Evolutionary conservation across 164 flowering plant species (phyloP).

Genomic region (Aristolochia contorta): DNA sequence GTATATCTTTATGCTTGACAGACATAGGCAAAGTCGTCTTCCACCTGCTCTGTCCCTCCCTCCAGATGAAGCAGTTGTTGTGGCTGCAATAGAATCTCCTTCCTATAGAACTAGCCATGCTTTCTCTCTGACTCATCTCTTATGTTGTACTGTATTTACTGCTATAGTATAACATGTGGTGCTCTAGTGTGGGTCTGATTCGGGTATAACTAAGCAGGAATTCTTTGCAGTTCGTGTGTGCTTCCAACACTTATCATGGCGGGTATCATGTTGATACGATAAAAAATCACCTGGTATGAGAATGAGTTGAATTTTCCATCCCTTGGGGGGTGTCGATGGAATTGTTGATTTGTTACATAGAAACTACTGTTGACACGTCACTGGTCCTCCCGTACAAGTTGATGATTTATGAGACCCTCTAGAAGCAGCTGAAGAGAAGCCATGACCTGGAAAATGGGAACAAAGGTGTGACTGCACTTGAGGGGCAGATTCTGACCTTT

Average conservation of each 20-base stretch:
- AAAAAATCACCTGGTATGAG: background rate
- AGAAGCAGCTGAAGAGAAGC: conserved; percentile 70
- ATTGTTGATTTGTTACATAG: background rate
- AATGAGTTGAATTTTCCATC: conserved; percentile 7
- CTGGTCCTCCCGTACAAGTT: conserved; percentile 94
- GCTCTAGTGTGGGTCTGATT: no score
- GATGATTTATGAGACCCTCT: conserved; percentile 89
- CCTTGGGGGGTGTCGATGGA: background rate
- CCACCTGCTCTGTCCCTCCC: conserved; percentile 9
- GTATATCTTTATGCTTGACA: conserved; percentile 21
- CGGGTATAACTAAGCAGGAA: background rate
- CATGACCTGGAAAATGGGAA: conserved; percentile 35
- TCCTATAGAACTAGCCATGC: conserved; percentile 69
- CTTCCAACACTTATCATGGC: conserved; percentile 92
- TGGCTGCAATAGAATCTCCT: conserved; percentile 48
- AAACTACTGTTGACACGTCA: conserved; percentile 47
- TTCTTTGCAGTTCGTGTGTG: conserved; percentile 68
- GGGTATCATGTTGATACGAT: conserved; percentile 10
- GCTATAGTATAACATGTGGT: no score
- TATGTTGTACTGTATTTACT: no score
- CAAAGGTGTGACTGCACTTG: conserved; percentile 61
- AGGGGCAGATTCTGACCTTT: conserved; percentile 36
- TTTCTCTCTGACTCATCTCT: background rate
- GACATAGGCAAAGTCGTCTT: conserved; percentile 55
- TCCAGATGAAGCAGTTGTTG: conserved; percentile 28